phyloP scores from a whole-genome alignment of 2,329 filamentous ascomycete species.

The Phialophora verrucosa region DNA sequence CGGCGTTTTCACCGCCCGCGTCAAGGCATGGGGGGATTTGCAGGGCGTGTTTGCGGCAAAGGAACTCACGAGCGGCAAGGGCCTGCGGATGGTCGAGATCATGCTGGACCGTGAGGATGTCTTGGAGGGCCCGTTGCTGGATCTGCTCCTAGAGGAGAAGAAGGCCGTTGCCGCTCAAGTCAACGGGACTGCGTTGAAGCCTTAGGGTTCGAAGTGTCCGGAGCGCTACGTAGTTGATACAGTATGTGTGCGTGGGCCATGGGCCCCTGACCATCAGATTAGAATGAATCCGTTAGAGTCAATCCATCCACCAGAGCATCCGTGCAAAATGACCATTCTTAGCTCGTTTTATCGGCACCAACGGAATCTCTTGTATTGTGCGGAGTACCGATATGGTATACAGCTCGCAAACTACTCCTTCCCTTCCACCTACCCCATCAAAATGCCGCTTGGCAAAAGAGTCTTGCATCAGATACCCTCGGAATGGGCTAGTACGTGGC shows the following conservation, averaged over 20 bases:
- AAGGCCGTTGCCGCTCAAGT: constrained; percentile 16
- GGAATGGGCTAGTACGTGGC: background rate
- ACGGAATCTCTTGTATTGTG: background rate
- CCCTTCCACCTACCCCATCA: too few species aligned
- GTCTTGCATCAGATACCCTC: background rate
- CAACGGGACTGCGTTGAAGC: background rate
- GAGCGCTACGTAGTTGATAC: background rate
- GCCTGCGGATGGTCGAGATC: constrained; percentile 50
- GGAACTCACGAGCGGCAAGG: constrained; percentile 45
- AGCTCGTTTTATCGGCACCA: background rate
- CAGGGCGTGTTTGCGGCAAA: constrained; percentile 48
- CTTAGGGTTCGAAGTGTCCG: background rate
- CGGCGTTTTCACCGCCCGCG: constrained; percentile 48
- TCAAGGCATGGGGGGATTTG: constrained; percentile 55
- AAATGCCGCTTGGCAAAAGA: background rate
- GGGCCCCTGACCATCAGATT: background rate
- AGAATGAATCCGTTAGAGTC: background rate
- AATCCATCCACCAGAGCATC: background rate
- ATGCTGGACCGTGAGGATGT: constrained; percentile 48
- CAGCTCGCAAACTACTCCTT: background rate
- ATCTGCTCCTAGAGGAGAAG: constrained; percentile 42
- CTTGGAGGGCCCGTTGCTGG: constrained; percentile 40
- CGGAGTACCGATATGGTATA: background rate
- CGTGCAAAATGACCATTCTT: background rate
- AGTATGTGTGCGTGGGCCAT: background rate